A percentile compares a stretch with the other conserved stretches of the same genome.
These are phyloP conservation scores for Gaillardinia entomophila DNA, from an alignment of 805 yeast genomes.

Conservation along the genomic window DNA sequence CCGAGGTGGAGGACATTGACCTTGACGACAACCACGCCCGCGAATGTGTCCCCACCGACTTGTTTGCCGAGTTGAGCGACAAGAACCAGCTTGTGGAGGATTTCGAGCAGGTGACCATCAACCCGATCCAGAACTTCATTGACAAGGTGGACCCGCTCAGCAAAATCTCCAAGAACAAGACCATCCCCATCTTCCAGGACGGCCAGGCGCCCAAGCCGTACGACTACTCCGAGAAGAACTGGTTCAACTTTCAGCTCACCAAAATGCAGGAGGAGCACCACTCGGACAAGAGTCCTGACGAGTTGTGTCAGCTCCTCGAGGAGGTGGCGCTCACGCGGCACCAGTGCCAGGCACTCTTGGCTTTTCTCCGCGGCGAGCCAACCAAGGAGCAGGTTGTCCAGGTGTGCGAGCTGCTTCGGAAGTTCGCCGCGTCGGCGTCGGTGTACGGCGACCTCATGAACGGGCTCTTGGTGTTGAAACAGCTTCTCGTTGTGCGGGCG, in stretches of 20 bases:
- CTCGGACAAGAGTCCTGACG: conserved; percentile 1
- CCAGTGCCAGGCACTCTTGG: conserved; percentile 3
- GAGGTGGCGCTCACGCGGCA: conserved; percentile 8
- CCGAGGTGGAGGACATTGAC: neutral
- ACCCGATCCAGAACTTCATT: conserved; percentile 26
- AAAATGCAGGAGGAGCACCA: conserved; percentile 8
- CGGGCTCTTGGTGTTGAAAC: conserved; percentile 33
- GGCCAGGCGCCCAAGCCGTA: conserved; percentile 27
- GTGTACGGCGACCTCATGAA: conserved; percentile 12
- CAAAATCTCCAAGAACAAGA: conserved; percentile 26
- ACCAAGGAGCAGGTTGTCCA: conserved; percentile 10
- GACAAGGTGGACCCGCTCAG: conserved; percentile 39
- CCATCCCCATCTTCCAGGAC: conserved; percentile 38
- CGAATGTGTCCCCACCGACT: neutral
- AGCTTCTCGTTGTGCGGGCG: conserved; percentile 22
- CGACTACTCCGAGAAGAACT: conserved; percentile 27
- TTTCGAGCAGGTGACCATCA: conserved; percentile 11
- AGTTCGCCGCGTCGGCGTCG: conserved; percentile 2
- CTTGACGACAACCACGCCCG: neutral
- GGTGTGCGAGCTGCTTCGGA: conserved; percentile 9
- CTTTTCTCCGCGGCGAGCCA: no score
- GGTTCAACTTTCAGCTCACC: conserved; percentile 36
- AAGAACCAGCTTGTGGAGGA: conserved; percentile 8
- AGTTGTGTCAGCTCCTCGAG: conserved; percentile 6
- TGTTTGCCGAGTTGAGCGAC: neutral